These are phyloP conservation scores for Thermomucor indicae-seudaticae DNA, from an alignment of 371 early-diverging fungal genomes.

Conservation along the genomic window DNA sequence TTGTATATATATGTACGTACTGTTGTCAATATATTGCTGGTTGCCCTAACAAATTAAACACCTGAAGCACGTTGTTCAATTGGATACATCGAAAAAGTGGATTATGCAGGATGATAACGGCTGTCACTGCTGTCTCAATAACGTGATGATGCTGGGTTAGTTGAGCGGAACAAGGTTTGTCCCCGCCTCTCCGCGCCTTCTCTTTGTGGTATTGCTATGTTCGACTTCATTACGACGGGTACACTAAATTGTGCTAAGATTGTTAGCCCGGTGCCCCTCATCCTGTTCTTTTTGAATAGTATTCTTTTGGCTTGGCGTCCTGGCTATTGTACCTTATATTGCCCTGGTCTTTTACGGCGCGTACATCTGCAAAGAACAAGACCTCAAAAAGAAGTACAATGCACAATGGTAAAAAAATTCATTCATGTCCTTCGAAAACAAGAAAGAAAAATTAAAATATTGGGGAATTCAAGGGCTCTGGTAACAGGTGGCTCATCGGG, in stretches of 20 bases:
- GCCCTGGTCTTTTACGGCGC: conserved; percentile 42
- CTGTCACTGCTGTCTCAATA: too few species aligned
- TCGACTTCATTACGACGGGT: not conserved
- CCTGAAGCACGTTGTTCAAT: too few species aligned
- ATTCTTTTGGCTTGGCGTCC: conserved; percentile 43
- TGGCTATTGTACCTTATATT: conserved; percentile 44
- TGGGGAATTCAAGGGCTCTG: conserved; percentile 25
- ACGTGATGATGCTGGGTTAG: too few species aligned
- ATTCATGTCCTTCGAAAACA: conserved; percentile 4
- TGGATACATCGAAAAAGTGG: too few species aligned
- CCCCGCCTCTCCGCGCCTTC: too few species aligned
- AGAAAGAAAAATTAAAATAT: not conserved
- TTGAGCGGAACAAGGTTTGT: too few species aligned
- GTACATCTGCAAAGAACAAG: conserved; percentile 49
- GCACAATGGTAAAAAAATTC: conserved; percentile 64
- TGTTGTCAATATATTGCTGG: too few species aligned
- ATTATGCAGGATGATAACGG: too few species aligned
- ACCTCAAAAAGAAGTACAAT: conserved; percentile 55
- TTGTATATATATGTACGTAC: too few species aligned
- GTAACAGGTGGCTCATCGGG: conserved; percentile 63
- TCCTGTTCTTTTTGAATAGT: conserved; percentile 9
- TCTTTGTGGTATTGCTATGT: too few species aligned
- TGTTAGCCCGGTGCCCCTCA: not conserved
- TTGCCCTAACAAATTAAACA: too few species aligned
- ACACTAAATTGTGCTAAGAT: not conserved